Conservation (phyloP, 352 stramenopile species). For the Peronospora destructor region DNA sequence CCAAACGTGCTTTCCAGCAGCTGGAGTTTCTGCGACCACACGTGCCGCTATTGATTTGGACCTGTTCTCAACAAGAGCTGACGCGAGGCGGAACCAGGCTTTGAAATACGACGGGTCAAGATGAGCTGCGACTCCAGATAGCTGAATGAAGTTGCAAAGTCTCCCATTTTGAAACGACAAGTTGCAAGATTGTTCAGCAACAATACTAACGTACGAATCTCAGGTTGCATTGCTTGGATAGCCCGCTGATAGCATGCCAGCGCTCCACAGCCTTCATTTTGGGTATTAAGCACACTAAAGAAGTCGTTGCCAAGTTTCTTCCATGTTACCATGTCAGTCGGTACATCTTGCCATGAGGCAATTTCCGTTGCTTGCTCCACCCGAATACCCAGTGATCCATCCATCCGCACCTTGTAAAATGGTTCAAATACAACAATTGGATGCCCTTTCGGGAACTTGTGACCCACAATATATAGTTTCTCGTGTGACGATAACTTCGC, state of each 20-base stretch:
- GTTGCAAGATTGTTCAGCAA: conserved; percentile 20
- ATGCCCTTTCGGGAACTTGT: conserved; percentile 19
- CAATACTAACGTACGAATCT: conserved; percentile 11
- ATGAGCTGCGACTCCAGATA: conserved; percentile 17
- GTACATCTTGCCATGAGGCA: conserved; percentile 13
- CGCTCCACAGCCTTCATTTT: conserved; percentile 13
- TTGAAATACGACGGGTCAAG: conserved; percentile 19
- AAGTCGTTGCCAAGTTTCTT: conserved; percentile 26
- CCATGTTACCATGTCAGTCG: conserved; percentile 17
- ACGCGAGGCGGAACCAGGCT: conserved; percentile 16
- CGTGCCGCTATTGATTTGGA: not conserved
- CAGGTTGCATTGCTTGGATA: conserved; percentile 5
- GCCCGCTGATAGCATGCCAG: conserved; percentile 19
- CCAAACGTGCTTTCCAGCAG: conserved; percentile 6
- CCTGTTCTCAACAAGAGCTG: conserved; percentile 9
- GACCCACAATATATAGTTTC: conserved; percentile 6
- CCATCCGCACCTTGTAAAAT: conserved; percentile 28
- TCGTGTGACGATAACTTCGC: conserved; percentile 7
- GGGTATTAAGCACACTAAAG: conserved; percentile 8
- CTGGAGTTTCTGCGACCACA: conserved; percentile 7
- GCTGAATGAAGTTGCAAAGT: conserved; percentile 14
- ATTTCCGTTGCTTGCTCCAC: conserved; percentile 19
- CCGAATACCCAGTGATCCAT: conserved; percentile 17
- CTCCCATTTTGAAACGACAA: conserved; percentile 16
- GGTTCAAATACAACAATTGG: conserved; percentile 24